These are phyloP conservation scores for Phymatotrichopsis omnivora DNA, from an alignment of 2,329 filamentous ascomycete species.

Conservation along the genomic window DNA sequence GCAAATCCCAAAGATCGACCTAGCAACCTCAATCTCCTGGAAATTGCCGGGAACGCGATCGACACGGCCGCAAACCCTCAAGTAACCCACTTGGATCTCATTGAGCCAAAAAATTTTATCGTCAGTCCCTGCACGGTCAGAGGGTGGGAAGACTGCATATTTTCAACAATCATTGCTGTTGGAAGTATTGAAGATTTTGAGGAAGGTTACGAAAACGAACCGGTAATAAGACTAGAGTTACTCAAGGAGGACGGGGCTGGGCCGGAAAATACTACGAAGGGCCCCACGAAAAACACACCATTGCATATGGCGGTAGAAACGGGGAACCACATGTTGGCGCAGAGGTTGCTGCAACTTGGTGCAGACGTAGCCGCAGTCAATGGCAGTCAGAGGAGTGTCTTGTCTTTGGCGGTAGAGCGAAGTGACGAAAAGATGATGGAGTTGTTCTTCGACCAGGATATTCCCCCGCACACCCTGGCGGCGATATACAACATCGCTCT, in stretches of 20 bases:
- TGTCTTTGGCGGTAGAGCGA: background rate
- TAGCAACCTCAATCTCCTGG: background rate
- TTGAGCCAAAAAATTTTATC: too few relatives aligned
- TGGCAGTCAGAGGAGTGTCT: background rate
- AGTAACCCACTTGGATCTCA: too few relatives aligned
- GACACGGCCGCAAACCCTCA: too few relatives aligned
- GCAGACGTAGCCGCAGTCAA: background rate
- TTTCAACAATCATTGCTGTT: background rate
- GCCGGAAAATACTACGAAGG: background rate
- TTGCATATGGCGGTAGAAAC: background rate
- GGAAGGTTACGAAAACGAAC: background rate
- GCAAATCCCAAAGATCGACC: background rate
- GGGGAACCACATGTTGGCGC: background rate
- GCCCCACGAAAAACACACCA: background rate
- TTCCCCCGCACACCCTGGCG: too few relatives aligned
- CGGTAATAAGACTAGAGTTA: slow-evolving; percentile 3
- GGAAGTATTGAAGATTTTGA: background rate
- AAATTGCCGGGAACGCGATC: background rate
- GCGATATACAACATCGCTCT: too few relatives aligned
- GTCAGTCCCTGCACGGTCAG: slow-evolving; percentile 1
- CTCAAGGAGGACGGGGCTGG: slow-evolving; percentile 3
- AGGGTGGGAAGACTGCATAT: slow-evolving; percentile 4
- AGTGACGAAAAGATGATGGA: background rate
- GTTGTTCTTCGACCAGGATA: too few relatives aligned
- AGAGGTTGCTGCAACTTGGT: background rate